phyloP scores from a whole-genome alignment of 768 basidiomycete genomes.

The Fomitopsis serialis region DNA sequence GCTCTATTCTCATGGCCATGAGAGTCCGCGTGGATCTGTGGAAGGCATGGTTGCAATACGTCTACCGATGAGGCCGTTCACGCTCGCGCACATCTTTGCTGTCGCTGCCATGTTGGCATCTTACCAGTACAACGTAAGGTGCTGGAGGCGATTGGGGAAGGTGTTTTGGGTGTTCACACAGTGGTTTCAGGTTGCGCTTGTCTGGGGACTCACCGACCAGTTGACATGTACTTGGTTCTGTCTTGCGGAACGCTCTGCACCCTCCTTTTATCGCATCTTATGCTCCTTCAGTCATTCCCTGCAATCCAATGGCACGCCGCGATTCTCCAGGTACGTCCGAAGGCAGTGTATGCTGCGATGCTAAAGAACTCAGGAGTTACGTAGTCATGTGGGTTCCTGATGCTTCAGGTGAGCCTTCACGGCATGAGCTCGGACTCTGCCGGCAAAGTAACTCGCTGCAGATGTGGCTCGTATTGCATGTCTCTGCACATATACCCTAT shows the following conservation, averaged over 20 bases:
- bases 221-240: conserved; percentile 18
- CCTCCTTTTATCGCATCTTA: conserved; percentile 13
- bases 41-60: neutral
- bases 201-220: conserved; percentile 13
- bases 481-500: neutral
- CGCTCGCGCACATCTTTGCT: neutral
- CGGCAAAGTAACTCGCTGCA: no score
- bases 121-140: conserved; percentile 3
- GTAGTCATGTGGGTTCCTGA: conserved; percentile 29
- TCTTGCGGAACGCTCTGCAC: conserved; percentile 20
- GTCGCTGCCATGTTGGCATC: conserved; percentile 2
- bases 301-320: conserved; percentile 25
- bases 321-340: conserved; percentile 27
- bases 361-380: conserved; percentile 3
- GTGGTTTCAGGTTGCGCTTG: conserved; percentile 6
- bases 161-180: neutral
- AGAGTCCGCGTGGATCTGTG: neutral
- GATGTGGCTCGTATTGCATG: neutral
- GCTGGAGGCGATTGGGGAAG: neutral
- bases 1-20: neutral
- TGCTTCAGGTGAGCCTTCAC: conserved; percentile 17
- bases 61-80: neutral
- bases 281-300: conserved; percentile 16
- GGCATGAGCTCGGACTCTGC: neutral
- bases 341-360: neutral